These are phyloP conservation scores for Talaromyces albobiverticillius DNA, from an alignment of 2,329 filamentous ascomycete genomes.

Conservation along the genomic window DNA sequence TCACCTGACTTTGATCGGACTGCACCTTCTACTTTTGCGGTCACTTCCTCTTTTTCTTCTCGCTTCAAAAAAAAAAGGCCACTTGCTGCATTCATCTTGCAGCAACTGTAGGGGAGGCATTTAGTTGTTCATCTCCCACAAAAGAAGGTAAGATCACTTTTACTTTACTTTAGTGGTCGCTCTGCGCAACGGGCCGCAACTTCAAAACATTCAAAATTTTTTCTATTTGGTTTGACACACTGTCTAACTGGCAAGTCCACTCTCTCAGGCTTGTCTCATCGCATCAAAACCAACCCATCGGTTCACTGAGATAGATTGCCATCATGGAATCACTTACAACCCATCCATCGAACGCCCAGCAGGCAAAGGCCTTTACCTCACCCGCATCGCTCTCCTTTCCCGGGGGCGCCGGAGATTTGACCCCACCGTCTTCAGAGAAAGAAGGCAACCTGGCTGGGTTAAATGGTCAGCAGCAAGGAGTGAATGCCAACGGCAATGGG, in stretches of 20 bases:
- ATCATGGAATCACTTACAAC: slow-evolving; percentile 88
- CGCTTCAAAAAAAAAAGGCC: slow-evolving; percentile 14
- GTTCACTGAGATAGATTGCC: slow-evolving; percentile 17
- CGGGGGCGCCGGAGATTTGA: slow-evolving; percentile 76
- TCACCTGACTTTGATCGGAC: slow-evolving; percentile 9
- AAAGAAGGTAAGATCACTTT: slow-evolving; percentile 32
- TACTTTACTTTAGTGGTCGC: background rate
- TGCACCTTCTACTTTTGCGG: slow-evolving; percentile 12
- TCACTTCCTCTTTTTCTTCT: background rate
- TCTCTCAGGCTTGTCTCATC: background rate
- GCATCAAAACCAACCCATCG: background rate
- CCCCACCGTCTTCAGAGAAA: slow-evolving; percentile 72
- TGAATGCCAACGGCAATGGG: slow-evolving; percentile 66
- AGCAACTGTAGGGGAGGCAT: slow-evolving; percentile 75
- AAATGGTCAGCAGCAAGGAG: slow-evolving; percentile 56
- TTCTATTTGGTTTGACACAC: background rate
- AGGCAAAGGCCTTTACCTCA: slow-evolving; percentile 94
- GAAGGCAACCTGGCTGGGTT: slow-evolving; percentile 52
- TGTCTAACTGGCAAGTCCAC: background rate
- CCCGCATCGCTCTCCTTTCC: slow-evolving; percentile 91
- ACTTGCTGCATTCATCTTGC: slow-evolving; percentile 15
- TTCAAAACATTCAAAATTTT: background rate
- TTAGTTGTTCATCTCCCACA: slow-evolving; percentile 94
- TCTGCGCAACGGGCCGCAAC: background rate
- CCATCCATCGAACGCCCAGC: slow-evolving; percentile 83